Conservation (phyloP, 306 rosid genomes). For the Medicago lupulina region DNA sequence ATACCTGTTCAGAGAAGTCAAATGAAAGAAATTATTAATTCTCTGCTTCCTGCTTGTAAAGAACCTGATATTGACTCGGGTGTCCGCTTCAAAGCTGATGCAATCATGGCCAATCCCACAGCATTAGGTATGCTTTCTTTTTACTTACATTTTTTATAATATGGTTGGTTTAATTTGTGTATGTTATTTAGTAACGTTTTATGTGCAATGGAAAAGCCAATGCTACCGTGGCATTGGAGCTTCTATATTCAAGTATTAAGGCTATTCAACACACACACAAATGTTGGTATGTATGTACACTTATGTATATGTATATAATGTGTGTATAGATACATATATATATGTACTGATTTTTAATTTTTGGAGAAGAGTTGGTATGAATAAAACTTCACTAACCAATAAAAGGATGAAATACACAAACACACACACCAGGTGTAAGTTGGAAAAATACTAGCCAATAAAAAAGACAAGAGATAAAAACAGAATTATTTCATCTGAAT, state of each 20-base stretch:
- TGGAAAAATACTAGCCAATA: not conserved
- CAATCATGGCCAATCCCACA: conserved; percentile 98
- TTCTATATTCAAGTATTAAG: not conserved
- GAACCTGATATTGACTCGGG: conserved; percentile 90
- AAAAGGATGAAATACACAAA: no score
- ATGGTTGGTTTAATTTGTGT: conserved; percentile 20
- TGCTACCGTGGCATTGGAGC: not conserved
- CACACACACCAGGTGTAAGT: no score
- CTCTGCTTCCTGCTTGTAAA: conserved; percentile 89
- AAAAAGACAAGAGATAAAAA: not conserved
- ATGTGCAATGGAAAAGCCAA: no score
- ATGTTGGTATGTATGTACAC: not conserved
- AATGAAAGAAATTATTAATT: conserved; percentile 85
- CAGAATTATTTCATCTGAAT: not conserved
- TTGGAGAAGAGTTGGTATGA: not conserved
- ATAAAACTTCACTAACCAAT: not conserved
- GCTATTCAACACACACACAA: not conserved
- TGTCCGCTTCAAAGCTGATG: conserved; percentile 82
- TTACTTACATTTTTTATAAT: conserved; percentile 10
- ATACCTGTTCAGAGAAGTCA: conserved; percentile 92
- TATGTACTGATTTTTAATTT: not conserved
- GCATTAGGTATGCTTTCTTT: conserved; percentile 75
- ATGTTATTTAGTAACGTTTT: not conserved
- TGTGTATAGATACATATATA: no score
- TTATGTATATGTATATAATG: no score